A percentile compares a stretch with the other conserved stretches of the same genome.
These are phyloP conservation scores for Plectosphaerella plurivora DNA, from an alignment of 2,329 filamentous ascomycete species.

Conservation along the genomic window DNA sequence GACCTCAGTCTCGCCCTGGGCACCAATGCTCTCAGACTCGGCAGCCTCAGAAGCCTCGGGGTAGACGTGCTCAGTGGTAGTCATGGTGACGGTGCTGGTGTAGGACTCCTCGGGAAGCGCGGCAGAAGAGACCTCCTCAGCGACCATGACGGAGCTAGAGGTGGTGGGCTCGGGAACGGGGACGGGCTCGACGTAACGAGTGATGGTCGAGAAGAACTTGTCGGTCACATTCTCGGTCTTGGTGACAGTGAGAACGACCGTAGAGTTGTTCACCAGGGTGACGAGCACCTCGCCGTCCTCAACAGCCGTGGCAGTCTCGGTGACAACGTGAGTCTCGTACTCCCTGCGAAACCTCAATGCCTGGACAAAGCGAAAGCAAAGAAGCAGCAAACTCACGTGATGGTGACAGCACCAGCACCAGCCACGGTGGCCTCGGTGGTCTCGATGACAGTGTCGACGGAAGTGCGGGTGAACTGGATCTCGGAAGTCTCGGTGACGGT, in stretches of 20 bases:
- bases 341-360: background rate
- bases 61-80: constrained; percentile 3
- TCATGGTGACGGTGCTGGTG: constrained; percentile 2
- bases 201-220: background rate
- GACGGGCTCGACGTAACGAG: background rate
- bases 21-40: background rate
- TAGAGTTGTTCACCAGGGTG: background rate
- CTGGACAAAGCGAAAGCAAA: no score
- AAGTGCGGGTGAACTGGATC: background rate
- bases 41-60: constrained; percentile 1
- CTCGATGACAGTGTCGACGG: background rate
- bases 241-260: background rate
- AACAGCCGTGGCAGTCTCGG: background rate
- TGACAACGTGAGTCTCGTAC: constrained; percentile 1
- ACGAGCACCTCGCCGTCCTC: background rate
- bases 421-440: background rate
- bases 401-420: background rate
- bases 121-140: background rate
- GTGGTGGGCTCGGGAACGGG: background rate
- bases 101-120: background rate
- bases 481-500: background rate
- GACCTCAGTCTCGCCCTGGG: background rate
- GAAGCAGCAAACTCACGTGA: background rate
- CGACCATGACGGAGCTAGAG: background rate
- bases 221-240: background rate